A percentile compares a stretch with the other conserved stretches of the same genome.
phyloP scores from a whole-genome alignment of 257 asterid genomes.

The Anisodus acutangulus region DNA sequence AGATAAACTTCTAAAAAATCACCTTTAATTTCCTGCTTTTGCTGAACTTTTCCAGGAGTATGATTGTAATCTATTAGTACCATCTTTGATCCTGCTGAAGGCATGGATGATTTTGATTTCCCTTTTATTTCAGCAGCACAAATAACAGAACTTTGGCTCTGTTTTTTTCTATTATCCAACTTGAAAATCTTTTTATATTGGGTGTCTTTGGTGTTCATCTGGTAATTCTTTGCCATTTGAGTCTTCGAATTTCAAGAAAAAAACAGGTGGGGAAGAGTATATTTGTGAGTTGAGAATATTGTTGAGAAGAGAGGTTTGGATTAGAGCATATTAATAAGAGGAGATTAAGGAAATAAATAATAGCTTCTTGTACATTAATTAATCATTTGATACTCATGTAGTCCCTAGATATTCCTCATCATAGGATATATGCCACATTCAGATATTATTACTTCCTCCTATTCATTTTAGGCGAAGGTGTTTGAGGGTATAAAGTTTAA shows the following conservation, averaged over 20 bases:
- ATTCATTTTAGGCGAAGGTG: too few species aligned
- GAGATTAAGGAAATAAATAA: not conserved
- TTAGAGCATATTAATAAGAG: constrained; percentile 12
- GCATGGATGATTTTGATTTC: constrained; percentile 14
- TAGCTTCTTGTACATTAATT: too few species aligned
- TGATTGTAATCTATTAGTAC: constrained; percentile 6
- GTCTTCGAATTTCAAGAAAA: not conserved
- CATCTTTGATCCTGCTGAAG: not conserved
- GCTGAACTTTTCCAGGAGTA: not conserved
- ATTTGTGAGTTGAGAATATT: not conserved
- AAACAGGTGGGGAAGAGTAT: not conserved
- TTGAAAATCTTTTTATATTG: constrained; percentile 18
- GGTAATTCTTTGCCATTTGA: constrained; percentile 25
- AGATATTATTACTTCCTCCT: not conserved
- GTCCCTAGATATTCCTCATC: not conserved
- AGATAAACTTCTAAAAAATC: not conserved
- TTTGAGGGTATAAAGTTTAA: too few species aligned
- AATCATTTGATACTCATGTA: too few species aligned
- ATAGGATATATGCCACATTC: not conserved
- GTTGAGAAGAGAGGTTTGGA: not conserved
- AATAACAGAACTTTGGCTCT: not conserved
- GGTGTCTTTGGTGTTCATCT: not conserved
- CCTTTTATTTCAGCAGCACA: not conserved
- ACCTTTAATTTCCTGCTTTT: constrained; percentile 21
- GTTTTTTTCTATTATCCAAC: not conserved